phyloP scores from a whole-genome alignment of 306 rosid species.

The Alnus glutinosa region DNA sequence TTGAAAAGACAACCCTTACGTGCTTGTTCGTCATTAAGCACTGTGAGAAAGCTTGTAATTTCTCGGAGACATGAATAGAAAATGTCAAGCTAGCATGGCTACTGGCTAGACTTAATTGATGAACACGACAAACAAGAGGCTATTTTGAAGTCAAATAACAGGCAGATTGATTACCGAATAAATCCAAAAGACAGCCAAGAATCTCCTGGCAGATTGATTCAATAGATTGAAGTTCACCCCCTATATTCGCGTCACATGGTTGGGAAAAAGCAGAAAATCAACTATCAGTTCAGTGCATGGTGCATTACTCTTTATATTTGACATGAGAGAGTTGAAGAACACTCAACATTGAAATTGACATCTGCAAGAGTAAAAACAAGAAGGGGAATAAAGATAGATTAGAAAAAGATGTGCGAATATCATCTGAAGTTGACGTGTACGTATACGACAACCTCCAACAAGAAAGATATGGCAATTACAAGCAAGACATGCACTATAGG shows the following conservation, averaged over 20 bases:
- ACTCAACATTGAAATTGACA: background rate
- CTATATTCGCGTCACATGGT: constrained; percentile 57
- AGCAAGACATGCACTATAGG: background rate
- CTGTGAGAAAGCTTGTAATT: background rate
- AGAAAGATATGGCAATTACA: background rate
- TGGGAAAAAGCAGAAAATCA: constrained; percentile 30
- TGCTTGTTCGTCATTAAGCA: background rate
- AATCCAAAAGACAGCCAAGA: constrained; percentile 41
- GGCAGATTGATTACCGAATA: constrained; percentile 16
- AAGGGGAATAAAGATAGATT: background rate
- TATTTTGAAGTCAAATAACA: constrained; percentile 30
- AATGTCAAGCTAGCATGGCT: background rate
- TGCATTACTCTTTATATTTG: background rate
- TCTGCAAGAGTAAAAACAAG: background rate
- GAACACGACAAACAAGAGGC: constrained; percentile 15
- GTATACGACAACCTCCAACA: background rate
- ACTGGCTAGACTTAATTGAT: constrained; percentile 13
- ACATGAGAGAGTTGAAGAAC: background rate
- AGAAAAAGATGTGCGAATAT: background rate
- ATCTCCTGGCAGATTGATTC: constrained; percentile 19
- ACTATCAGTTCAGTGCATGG: background rate
- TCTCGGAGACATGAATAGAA: background rate
- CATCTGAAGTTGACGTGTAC: background rate
- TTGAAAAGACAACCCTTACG: background rate
- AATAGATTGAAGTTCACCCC: constrained; percentile 32